Evolutionary conservation across 257 asterid genomes (phyloP).

Genomic region (Ehretia macrophylla): DNA sequence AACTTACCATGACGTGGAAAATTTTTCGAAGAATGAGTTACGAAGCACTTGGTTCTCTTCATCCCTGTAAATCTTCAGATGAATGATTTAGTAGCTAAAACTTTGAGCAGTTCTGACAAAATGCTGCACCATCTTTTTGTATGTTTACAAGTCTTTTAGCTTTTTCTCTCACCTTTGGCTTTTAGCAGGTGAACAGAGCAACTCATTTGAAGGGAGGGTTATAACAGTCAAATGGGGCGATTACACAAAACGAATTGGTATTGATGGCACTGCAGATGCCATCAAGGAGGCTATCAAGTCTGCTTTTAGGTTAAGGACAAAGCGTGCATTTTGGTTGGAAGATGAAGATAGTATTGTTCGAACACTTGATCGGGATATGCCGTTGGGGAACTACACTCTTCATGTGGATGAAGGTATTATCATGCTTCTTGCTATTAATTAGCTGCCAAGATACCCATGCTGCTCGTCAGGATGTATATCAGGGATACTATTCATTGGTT

Average conservation of each 20-base stretch:
- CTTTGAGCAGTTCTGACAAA: neutral
- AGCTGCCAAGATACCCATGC: too few species aligned
- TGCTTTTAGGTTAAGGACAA: conserved; percentile 69
- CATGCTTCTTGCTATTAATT: too few species aligned
- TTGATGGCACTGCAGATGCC: conserved; percentile 59
- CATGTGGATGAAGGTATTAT: conserved; percentile 74
- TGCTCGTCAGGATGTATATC: too few species aligned
- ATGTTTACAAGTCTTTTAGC: neutral
- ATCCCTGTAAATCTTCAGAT: neutral
- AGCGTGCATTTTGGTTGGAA: conserved; percentile 82
- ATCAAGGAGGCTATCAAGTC: conserved; percentile 74
- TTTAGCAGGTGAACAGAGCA: conserved; percentile 54
- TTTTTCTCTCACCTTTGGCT: neutral
- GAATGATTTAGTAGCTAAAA: too few species aligned
- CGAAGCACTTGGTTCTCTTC: neutral
- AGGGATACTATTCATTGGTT: too few species aligned
- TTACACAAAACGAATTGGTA: conserved; percentile 62
- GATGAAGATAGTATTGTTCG: conserved; percentile 70
- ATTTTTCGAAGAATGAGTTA: too few species aligned
- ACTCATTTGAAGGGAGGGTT: conserved; percentile 63
- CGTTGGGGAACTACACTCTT: conserved; percentile 73
- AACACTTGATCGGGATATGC: conserved; percentile 74
- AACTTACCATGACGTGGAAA: too few species aligned
- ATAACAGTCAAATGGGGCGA: conserved; percentile 66
- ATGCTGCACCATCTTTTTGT: neutral